Evolutionary conservation across 2,329 filamentous ascomycete species (phyloP).

Genomic region (Metarhizium robertsii): DNA sequence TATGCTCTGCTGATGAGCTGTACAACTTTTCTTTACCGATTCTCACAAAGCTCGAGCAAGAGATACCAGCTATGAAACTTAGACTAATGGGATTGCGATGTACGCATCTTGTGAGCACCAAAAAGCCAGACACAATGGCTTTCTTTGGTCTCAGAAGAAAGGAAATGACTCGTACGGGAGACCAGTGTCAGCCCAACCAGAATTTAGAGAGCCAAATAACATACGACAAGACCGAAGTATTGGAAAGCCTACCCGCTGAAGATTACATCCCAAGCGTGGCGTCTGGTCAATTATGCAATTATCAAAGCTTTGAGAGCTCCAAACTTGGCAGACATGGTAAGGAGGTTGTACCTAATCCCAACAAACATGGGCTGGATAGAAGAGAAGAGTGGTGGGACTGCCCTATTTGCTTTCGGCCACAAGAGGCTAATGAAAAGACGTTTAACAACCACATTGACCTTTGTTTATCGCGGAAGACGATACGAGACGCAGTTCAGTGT

Average conservation of each 20-base stretch:
- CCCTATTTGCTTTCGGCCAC: constrained; percentile 74
- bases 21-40: constrained; percentile 78
- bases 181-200: constrained; percentile 17
- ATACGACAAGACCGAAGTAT: constrained; percentile 32
- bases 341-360: constrained; percentile 40
- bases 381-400: constrained; percentile 65
- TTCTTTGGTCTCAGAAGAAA: constrained; percentile 63
- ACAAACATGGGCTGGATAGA: constrained; percentile 16
- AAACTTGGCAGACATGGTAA: constrained; percentile 32
- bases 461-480: constrained; percentile 78
- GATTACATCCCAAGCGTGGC: constrained; percentile 33
- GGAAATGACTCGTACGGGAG: constrained; percentile 8
- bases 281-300: not conserved
- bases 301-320: not conserved
- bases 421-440: constrained; percentile 60
- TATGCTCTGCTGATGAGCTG: constrained; percentile 68
- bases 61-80: constrained; percentile 69
- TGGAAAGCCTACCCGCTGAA: constrained; percentile 61
- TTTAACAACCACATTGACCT: constrained; percentile 93
- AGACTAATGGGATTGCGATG: constrained; percentile 83
- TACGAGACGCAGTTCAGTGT: constrained; percentile 69
- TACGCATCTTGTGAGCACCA: constrained; percentile 78
- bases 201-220: constrained; percentile 20
- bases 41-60: constrained; percentile 72
- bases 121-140: constrained; percentile 63